Base-by-base conservation (phyloP, 139 green algal species). In the Chlorella sp. region DNA sequence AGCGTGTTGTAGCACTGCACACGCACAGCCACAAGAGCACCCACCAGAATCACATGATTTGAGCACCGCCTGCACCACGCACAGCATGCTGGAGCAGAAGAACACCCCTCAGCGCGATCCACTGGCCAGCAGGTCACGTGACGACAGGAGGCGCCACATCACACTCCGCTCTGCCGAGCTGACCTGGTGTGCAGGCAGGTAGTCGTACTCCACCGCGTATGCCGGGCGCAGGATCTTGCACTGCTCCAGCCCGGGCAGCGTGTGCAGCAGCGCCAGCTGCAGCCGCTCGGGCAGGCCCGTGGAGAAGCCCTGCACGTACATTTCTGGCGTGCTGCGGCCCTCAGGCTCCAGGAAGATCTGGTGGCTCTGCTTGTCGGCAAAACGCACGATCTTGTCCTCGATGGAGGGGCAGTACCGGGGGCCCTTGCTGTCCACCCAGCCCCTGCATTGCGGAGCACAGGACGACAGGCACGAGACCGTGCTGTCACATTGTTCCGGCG, bases 171-270 rank as follows among this genome's bases (percentile, higher is more conserved):
- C n/a, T n/a, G n/a, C n/a, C n/a, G n/a, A n/a, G 31, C 63, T n/a
- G 32, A 70, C 63, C 32, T 70, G 75, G 79, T 96, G 77, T 0
- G 94, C 94, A 0, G 95, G 94, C 49, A 99, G 77, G 90, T 96
- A 99, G 85, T 99, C 95, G 77, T 99, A 99, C 81, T 99, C 95
- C 50, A 99, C 95, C 4, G 93, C 94, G 69, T 99, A 99, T 0
- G 94, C 95, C 0, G 95, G 91, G 29, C 93, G 80, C 79, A 99
- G 83, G 91, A 98, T 96, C 6, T 75, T 77, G 73, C 81, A 88
- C 17, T 77, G 31, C 85, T 97, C 89, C 67, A 99, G 75, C 0
- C 95, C 95, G 2, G 95, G 93, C 65, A 99, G 85, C 24, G 92
- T 97, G 34, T 87, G 86, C 74, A 99, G 88, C 78, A 99, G 87